Base-by-base conservation (phyloP, 2,329 filamentous ascomycete species). In the Xylaria sp. region DNA sequence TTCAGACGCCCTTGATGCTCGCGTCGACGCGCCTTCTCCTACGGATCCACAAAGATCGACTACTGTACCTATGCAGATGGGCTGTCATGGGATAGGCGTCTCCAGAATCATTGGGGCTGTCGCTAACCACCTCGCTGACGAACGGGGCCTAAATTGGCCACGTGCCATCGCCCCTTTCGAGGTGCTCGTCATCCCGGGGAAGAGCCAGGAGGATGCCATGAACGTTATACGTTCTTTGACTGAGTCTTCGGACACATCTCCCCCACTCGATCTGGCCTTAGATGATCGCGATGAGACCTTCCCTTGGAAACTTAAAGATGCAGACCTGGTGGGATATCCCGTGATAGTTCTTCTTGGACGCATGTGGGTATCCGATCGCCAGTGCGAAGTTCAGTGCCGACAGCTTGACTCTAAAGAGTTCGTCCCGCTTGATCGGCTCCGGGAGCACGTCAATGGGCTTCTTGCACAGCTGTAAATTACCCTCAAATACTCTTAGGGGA, bases 51-150 rank as follows among this genome's bases (percentile, higher is more conserved):
- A 67, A 16, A 73, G 76, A 16, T 70, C 75, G 53, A 73, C 72
- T n/a, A 73, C 77, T 29, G 84, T 89, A 0, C 84, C 90, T 0
- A 86, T 97, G 76, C 89, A 97, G 72, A 99, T 99, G 96, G 96
- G 96, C 64, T 99, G 96, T 78, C 93, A 98, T 77, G 96, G 96
- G 0, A 97, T 99, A 69, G 96, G 96, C 1, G 89, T 99, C 21
- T 97, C 94, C 5, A 91, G 96, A 53, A 90, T 99, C 74, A 91
- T 99, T 69, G 94, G 91, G 9, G 93, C 96, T 1, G 89, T 96
- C 0, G 94, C 94, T 1, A 91, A 95, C 71, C 87, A 91, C 47
- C 84, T 93, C 10, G 86, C 89, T 0, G 93, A 97, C 73, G 77
- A 85, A 2, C 87, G 83, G 76, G 96, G 94, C 0, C 84, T 98